A percentile compares a stretch with the other conserved stretches of the same genome.
Conservation (phyloP, 164 flowering plant species). For the Liquidambar formosana region DNA sequence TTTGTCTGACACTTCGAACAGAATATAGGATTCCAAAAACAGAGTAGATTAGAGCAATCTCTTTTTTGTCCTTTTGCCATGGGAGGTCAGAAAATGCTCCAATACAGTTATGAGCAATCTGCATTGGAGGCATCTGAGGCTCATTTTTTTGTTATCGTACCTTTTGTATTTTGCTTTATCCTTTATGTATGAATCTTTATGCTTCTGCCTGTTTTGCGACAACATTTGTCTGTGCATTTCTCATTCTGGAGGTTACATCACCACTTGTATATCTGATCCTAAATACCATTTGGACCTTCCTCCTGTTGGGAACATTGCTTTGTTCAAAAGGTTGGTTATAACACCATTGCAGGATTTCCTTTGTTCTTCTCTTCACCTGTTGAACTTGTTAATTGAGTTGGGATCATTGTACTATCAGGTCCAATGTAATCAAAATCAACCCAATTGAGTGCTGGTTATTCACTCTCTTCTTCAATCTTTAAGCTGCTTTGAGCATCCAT, state of each 20-base stretch:
- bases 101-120: not conserved
- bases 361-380: not conserved
- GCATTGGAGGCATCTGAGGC: not conserved
- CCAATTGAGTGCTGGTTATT: too few species aligned
- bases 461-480: too few species aligned
- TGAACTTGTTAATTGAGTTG: too few species aligned
- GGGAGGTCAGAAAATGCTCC: not conserved
- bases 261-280: not conserved
- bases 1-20: slow-evolving; percentile 51
- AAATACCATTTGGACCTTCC: not conserved
- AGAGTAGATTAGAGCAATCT: slow-evolving; percentile 1
- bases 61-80: not conserved
- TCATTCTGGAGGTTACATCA: not conserved
- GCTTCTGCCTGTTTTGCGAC: not conserved
- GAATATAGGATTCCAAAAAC: not conserved
- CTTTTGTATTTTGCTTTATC: not conserved
- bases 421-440: too few species aligned
- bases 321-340: not conserved
- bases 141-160: not conserved
- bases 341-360: not conserved
- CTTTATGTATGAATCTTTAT: not conserved
- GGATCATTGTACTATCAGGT: too few species aligned
- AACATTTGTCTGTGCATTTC: not conserved
- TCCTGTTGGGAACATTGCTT: not conserved
- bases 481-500: too few species aligned